Evolutionary conservation across 139 green algal species (phyloP).

Genomic region (Chlamydomonas asymmetrica): DNA sequence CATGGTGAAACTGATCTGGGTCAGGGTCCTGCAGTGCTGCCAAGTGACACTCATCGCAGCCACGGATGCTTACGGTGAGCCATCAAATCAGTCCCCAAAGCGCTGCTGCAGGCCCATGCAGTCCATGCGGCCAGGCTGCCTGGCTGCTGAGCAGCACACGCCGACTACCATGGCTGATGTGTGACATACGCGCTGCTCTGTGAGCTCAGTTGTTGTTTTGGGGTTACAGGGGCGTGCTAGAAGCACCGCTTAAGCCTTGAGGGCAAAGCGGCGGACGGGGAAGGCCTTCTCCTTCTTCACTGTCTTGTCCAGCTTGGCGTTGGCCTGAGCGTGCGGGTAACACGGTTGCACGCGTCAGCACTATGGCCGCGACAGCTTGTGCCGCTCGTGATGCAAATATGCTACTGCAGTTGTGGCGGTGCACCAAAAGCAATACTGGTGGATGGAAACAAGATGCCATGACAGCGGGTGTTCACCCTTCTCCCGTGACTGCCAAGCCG

Average conservation of each 20-base stretch:
- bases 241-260: slow-evolving; percentile 81
- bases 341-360: background rate
- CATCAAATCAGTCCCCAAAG: no score
- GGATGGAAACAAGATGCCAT: no score
- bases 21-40: no score
- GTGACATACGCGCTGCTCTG: no score
- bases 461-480: background rate
- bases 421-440: background rate
- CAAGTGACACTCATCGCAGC: no score
- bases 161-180: no score
- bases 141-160: no score
- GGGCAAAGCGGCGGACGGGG: slow-evolving; percentile 90
- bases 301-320: slow-evolving; percentile 77
- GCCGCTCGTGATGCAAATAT: background rate
- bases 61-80: no score
- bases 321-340: slow-evolving; percentile 50
- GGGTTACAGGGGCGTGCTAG: background rate
- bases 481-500: background rate
- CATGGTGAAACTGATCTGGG: no score
- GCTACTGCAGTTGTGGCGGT: background rate
- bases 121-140: no score
- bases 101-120: no score
- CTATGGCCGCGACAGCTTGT: background rate
- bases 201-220: no score
- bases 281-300: slow-evolving; percentile 87